Evolutionary conservation across 208 protist species (phyloP).

Genomic region (Porcisia hertigi): DNA sequence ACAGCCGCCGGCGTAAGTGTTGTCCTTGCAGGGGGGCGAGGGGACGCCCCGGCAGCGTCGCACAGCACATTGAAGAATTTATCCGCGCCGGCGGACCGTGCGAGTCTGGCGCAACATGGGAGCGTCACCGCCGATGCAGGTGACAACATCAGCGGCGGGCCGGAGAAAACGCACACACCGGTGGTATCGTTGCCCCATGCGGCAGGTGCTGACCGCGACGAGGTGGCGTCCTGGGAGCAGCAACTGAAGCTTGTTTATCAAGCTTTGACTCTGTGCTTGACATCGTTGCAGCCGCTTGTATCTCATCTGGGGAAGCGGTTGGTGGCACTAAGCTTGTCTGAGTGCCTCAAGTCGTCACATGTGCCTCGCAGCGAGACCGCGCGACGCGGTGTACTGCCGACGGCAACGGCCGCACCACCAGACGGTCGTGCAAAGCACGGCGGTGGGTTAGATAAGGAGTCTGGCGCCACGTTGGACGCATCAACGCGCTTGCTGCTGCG

Average conservation of each 20-base stretch:
- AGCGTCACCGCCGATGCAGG: not conserved
- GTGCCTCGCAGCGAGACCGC: slow-evolving; percentile 11
- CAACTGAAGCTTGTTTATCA: slow-evolving; percentile 38
- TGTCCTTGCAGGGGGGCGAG: not conserved
- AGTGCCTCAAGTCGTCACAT: slow-evolving; percentile 34
- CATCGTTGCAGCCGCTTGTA: slow-evolving; percentile 33
- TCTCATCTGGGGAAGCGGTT: slow-evolving; percentile 12
- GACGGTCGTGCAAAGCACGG: not conserved
- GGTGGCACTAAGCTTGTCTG: slow-evolving; percentile 20
- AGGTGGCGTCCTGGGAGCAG: slow-evolving; percentile 8
- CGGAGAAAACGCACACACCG: not conserved
- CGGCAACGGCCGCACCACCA: not conserved
- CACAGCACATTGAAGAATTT: not conserved
- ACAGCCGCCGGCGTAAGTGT: not conserved
- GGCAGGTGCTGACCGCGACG: slow-evolving; percentile 4
- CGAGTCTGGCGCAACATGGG: not conserved
- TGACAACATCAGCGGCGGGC: not conserved
- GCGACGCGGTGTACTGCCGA: not conserved
- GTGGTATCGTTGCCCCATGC: not conserved
- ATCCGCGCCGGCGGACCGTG: not conserved
- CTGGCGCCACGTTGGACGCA: not conserved
- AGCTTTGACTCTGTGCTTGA: slow-evolving; percentile 36
- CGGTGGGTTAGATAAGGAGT: not conserved
- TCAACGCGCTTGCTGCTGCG: not conserved
- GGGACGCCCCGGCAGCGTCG: not conserved